phyloP scores from a whole-genome alignment of 345 rosid genomes.

The Aurinia saxatilis region DNA sequence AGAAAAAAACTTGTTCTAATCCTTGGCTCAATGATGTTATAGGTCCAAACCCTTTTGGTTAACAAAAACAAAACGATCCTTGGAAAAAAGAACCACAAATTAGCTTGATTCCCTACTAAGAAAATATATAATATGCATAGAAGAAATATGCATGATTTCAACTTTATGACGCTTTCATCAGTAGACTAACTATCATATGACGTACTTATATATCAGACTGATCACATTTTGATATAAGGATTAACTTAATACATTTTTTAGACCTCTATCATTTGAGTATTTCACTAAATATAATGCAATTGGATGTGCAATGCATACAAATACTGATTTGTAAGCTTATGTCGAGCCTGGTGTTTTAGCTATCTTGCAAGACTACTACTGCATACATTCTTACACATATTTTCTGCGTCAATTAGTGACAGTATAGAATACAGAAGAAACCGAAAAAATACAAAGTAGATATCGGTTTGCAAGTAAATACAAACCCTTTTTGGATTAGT shows the following conservation, averaged over 20 bases:
- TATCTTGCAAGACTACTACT: neutral
- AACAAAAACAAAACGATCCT: no score
- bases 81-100: no score
- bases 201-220: neutral
- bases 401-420: neutral
- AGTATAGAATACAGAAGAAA: neutral
- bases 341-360: neutral
- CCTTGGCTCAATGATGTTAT: no score
- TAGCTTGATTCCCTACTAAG: no score
- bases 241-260: neutral
- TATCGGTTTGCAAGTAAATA: no score
- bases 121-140: neutral
- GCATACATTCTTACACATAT: neutral
- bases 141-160: no score
- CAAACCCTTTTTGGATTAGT: neutral
- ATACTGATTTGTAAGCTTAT: neutral
- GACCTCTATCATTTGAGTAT: neutral
- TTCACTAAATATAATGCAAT: neutral
- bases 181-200: no score
- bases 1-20: no score
- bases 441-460: no score
- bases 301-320: neutral
- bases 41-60: no score
- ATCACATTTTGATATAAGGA: neutral
- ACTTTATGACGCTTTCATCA: no score